phyloP scores from a whole-genome alignment of 257 asterid genomes.

The Solanum appendiculatum region DNA sequence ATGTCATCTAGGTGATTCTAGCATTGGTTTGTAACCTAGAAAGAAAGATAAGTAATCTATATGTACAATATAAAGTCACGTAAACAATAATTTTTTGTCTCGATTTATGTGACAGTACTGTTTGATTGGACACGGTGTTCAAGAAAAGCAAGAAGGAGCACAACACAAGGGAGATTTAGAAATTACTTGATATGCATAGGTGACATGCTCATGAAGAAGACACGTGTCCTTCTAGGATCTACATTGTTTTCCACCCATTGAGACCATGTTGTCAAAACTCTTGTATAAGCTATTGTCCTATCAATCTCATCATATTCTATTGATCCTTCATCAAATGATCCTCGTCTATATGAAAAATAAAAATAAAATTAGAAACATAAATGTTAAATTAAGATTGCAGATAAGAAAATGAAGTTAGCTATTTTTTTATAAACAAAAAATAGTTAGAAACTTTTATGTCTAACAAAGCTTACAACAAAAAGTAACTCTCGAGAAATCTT shows the following conservation, averaged over 20 bases:
- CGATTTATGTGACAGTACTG: neutral
- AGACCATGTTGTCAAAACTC: conserved; percentile 71
- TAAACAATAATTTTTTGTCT: no score
- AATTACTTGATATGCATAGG: conserved; percentile 81
- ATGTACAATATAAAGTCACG: neutral
- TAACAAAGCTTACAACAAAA: neutral
- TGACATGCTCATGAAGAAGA: conserved; percentile 89
- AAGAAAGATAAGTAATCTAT: neutral
- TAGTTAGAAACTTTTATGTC: neutral
- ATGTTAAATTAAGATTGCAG: neutral
- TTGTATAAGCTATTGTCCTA: conserved; percentile 46
- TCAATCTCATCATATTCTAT: conserved; percentile 54
- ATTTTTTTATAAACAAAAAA: neutral
- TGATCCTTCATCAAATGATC: conserved; percentile 57
- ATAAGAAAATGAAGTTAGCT: neutral
- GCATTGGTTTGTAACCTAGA: neutral
- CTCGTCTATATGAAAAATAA: conserved; percentile 29
- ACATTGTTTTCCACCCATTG: conserved; percentile 53
- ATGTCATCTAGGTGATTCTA: neutral
- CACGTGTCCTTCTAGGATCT: conserved; percentile 48
- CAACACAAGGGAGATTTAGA: neutral
- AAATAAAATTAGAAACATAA: neutral
- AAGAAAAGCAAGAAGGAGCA: neutral
- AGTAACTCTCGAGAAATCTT: neutral
- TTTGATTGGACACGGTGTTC: neutral